Base-by-base conservation (phyloP, 2,329 filamentous ascomycete species). In the Clonostachys byssicola region DNA sequence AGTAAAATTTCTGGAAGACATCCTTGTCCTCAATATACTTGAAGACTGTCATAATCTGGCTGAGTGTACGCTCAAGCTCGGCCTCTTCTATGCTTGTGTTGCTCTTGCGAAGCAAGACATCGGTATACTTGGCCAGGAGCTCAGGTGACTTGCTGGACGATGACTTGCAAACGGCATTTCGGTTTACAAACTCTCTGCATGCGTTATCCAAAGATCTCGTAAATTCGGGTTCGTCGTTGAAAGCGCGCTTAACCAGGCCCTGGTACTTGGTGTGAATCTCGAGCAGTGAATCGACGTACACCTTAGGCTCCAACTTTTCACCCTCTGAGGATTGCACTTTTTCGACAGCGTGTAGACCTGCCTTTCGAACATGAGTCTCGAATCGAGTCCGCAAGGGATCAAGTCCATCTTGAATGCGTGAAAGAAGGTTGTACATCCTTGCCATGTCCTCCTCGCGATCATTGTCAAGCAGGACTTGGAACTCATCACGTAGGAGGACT, bases 11-110 rank as follows among this genome's bases (percentile, higher is more conserved):
- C 68, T 97, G 94, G 79, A 99, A 99, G 6, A 99, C 95, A 61
- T 99, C 94, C 77, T 99, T 99, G 71, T 99, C 95, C 65, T 99
- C 94, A 53, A 99, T 97, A 69, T 99, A 99, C 73, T 97, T 97
- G 81, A 99, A 99, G 47, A 99, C 90, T 2, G 92, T 96, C 94
- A 99, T 99, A 59, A 99, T 94, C 65, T 96, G 89, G 17, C 83
- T 84, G 33, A 97, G 74, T 34, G 90, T 87, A 55, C 87, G 86
- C 70, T 99, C 94, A 58, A 97, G 79, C 61, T 99, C 92, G 34
- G 89, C 87, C 62, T 99, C 94, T 62, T 97, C 94, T 13, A 91
- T 89, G 57, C 91, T 90, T 57, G 92, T 95, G 33, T 88, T 88
- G 55, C 89, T 92, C 76, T 96, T 96, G 68, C 94, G 92, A 45